Evolutionary conservation across 108 stramenopile species (phyloP), one percentile per base, ranked within the genome.

Genomic region (Poteriospumella lacustris): DNA sequence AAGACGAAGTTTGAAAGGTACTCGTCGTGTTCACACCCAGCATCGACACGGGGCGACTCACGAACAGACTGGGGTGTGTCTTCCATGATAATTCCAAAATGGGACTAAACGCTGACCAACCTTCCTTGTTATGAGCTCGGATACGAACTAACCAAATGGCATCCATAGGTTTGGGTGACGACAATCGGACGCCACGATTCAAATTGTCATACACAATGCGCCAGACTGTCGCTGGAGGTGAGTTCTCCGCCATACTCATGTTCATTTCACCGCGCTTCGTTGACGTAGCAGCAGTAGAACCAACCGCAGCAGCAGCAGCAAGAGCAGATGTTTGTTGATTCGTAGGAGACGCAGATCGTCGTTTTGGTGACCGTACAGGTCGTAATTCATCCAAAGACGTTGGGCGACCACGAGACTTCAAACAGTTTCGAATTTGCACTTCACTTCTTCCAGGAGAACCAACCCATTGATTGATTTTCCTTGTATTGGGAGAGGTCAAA

Each of bases 381-480:
- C 15, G 24, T 56, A 24, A 56, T 24, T 33, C 33, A 33, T 33
- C 36, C 33, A 3, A 12, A 31, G 60, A 64, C 24, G 9, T 3
- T 3, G 31, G 36, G 9, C 29, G 29, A 33, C 31, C 36, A 5
- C 60, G 28, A 34, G 31, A 64, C 36, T 3, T 26, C 31, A 24
- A 64, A 19, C 9, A 9, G 3, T 64, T 24, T 64, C 60, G 60
- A 64, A 64, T 64, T 33, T 64, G 60, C 15, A 33, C 31, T 64
- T 9, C 28, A 34, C 60, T 64, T 33, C 36, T 64, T 5, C 60
- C 60, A 3, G 28, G 28, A 34, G 60, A 64, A 5, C 24, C 33
- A 24, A 33, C 36, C 60, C 60, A 64, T 64, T 64, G 60, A 64
- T 64, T 64, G 29, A 34, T 24, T 34, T 64, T 64, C 24, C 31